Evolutionary conservation across 2,329 filamentous ascomycete genomes (phyloP).

Genomic region (Scleromitrula shiraiana): DNA sequence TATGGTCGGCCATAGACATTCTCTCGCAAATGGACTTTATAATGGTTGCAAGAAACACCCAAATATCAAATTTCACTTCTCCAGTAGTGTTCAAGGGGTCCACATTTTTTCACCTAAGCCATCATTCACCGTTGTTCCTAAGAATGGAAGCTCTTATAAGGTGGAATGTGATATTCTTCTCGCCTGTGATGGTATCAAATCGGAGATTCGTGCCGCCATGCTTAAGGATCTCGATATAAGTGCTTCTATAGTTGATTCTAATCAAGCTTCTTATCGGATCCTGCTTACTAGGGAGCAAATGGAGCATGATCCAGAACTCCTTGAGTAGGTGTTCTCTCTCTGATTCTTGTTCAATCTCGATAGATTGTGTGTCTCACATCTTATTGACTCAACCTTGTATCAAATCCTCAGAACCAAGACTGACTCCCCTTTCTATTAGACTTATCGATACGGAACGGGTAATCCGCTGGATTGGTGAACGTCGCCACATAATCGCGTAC

Average conservation of each 20-base stretch:
- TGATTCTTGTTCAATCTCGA: too few species aligned
- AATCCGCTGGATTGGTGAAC: conserved; percentile 67
- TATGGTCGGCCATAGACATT: conserved; percentile 73
- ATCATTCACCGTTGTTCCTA: conserved; percentile 50
- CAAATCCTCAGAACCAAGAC: too few species aligned
- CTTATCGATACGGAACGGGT: conserved; percentile 60
- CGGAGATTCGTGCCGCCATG: conserved; percentile 41
- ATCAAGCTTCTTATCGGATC: conserved; percentile 72
- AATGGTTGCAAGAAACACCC: conserved; percentile 56
- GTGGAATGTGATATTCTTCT: conserved; percentile 47
- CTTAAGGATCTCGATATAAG: conserved; percentile 44
- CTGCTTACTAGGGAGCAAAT: conserved; percentile 64
- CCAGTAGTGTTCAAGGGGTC: conserved; percentile 46
- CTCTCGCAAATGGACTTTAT: conserved; percentile 61
- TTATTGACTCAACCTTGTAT: too few species aligned
- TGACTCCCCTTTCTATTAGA: conserved; percentile 19
- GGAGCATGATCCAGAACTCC: conserved; percentile 52
- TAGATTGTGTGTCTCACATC: too few species aligned
- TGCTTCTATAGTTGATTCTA: conserved; percentile 62
- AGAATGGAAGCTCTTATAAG: conserved; percentile 42
- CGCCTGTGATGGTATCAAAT: conserved; percentile 50
- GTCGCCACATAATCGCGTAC: conserved; percentile 71
- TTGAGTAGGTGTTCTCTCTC: background rate
- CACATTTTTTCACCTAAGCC: conserved; percentile 49
- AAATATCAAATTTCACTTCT: conserved; percentile 61